A percentile compares a stretch with the other conserved stretches of the same genome.
Evolutionary conservation across 208 protist genomes (phyloP).

Genomic region (Lotmaria passim): DNA sequence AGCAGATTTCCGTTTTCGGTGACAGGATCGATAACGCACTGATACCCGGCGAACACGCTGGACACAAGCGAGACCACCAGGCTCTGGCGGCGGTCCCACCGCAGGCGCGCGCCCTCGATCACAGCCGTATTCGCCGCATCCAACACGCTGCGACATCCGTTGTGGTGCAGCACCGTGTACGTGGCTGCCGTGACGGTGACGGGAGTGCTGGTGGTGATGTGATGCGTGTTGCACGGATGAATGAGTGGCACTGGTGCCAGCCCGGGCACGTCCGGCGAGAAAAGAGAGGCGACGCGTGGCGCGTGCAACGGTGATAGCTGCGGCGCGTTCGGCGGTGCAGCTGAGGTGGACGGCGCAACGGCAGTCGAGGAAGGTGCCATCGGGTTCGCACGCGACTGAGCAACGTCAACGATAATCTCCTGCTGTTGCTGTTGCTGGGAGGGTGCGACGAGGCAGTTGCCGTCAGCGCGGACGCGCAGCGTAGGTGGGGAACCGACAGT

Average conservation of each 20-base stretch:
- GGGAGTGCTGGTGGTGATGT: slow-evolving; percentile 59
- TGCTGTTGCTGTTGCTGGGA: slow-evolving; percentile 7
- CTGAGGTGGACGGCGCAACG: neutral
- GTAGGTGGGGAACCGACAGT: neutral
- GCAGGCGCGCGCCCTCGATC: slow-evolving; percentile 45
- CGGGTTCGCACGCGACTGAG: slow-evolving; percentile 15
- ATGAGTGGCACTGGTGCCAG: slow-evolving; percentile 59
- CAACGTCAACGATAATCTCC: slow-evolving; percentile 21
- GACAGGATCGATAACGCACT: slow-evolving; percentile 29
- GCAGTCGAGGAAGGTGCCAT: slow-evolving; percentile 3
- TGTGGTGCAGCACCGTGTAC: slow-evolving; percentile 37
- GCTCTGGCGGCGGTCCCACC: slow-evolving; percentile 35
- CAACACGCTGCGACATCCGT: slow-evolving; percentile 21
- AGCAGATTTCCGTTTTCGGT: slow-evolving; percentile 19
- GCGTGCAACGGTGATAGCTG: neutral
- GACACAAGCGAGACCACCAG: slow-evolving; percentile 25
- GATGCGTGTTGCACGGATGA: slow-evolving; percentile 40
- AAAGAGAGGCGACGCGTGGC: neutral
- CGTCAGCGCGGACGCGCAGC: neutral
- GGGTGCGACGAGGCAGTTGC: neutral
- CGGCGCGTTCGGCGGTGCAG: neutral
- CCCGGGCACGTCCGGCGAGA: slow-evolving; percentile 12
- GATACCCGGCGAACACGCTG: slow-evolving; percentile 4
- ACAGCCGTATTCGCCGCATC: slow-evolving; percentile 24
- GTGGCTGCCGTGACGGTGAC: slow-evolving; percentile 50